These are phyloP conservation scores for Labyrinthula sp. DNA, from an alignment of 352 stramenopile species.

Conservation along the genomic window DNA sequence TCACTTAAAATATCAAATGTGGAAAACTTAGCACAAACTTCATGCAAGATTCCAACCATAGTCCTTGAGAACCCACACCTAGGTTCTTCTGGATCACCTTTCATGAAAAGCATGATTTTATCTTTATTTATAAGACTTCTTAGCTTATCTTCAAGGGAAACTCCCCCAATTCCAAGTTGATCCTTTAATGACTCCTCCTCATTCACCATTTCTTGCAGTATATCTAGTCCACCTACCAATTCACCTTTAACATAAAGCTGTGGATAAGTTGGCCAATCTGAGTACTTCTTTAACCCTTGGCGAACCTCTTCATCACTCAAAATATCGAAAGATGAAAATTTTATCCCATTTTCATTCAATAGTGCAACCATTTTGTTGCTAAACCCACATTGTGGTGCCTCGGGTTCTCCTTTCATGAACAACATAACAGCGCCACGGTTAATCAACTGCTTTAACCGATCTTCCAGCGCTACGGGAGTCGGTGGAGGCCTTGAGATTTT, in stretches of 20 bases:
- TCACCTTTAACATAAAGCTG: slow-evolving; percentile 84
- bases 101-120: slow-evolving; percentile 95
- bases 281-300: slow-evolving; percentile 85
- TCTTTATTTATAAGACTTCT: slow-evolving; percentile 36
- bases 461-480: slow-evolving; percentile 30
- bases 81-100: slow-evolving; percentile 70
- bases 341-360: slow-evolving; percentile 59
- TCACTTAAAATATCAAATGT: slow-evolving; percentile 89
- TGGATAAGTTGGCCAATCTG: slow-evolving; percentile 91
- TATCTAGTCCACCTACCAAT: slow-evolving; percentile 86
- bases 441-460: slow-evolving; percentile 46
- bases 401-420: slow-evolving; percentile 93
- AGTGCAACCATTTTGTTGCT: slow-evolving; percentile 75
- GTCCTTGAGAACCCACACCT: slow-evolving; percentile 82
- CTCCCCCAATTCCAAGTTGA: too few relatives aligned
- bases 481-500: not conserved
- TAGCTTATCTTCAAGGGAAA: slow-evolving; percentile 19
- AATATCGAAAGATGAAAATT: slow-evolving; percentile 89
- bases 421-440: slow-evolving; percentile 73
- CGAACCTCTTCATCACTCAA: slow-evolving; percentile 80
- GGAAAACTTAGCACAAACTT: slow-evolving; percentile 64
- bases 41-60: slow-evolving; percentile 67
- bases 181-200: slow-evolving; percentile 44
- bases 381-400: slow-evolving; percentile 78
- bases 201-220: slow-evolving; percentile 83